Evolutionary conservation across 140 eudicot species (phyloP).

Genomic region (Flaveria floridana): DNA sequence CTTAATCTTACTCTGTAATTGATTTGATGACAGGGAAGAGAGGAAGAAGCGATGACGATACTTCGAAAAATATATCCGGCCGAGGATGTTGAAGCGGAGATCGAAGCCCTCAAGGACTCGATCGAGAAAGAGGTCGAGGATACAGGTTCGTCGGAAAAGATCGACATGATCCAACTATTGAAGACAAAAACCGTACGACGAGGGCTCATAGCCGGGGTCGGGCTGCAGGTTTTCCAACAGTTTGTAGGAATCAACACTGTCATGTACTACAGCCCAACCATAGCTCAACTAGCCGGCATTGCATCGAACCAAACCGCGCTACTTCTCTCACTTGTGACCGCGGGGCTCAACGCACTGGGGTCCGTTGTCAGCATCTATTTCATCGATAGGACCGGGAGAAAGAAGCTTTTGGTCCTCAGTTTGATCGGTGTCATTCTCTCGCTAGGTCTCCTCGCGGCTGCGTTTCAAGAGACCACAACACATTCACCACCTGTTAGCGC

Average conservation of each 20-base stretch:
- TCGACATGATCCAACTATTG: conserved; percentile 31
- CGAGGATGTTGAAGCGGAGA: conserved; percentile 44
- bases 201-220: conserved; percentile 55
- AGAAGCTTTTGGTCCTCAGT: conserved; percentile 54
- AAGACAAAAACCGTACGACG: conserved; percentile 53
- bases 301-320: conserved; percentile 66
- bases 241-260: conserved; percentile 77
- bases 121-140: conserved; percentile 45
- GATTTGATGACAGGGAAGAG: conserved; percentile 41
- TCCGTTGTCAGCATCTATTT: conserved; percentile 60
- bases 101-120: conserved; percentile 52
- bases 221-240: conserved; percentile 65
- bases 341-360: conserved; percentile 62
- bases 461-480: conserved; percentile 45
- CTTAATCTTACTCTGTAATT: not conserved
- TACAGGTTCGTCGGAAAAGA: conserved; percentile 42
- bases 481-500: conserved; percentile 49
- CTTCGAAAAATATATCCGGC: conserved; percentile 46
- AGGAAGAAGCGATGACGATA: conserved; percentile 49
- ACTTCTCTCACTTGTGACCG: conserved; percentile 56
- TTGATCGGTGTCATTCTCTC: conserved; percentile 50
- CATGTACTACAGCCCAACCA: conserved; percentile 76
- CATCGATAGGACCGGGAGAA: conserved; percentile 59
- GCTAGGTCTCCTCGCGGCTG: conserved; percentile 46
- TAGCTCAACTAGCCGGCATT: conserved; percentile 60